A percentile compares a stretch with the other conserved stretches of the same genome.
Conservation (phyloP, 352 stramenopile genomes). For the Globisporangium rhizosaccharum region DNA sequence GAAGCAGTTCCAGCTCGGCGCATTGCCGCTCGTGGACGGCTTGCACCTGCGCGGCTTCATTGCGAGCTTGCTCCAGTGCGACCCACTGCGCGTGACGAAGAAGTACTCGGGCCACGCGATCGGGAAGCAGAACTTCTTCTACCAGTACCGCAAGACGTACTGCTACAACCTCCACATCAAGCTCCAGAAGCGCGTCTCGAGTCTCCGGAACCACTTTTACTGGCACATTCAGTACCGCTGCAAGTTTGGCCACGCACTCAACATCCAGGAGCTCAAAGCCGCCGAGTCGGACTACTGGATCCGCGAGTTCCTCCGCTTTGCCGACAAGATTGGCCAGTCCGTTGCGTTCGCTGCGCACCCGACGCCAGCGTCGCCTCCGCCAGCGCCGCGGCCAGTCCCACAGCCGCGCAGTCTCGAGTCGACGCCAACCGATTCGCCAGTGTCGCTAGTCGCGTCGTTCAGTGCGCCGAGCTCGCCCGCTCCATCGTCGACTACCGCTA, state of each 20-base stretch:
- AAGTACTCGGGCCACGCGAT: slow-evolving; percentile 72
- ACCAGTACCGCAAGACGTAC: slow-evolving; percentile 50
- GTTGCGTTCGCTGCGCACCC: slow-evolving; percentile 30
- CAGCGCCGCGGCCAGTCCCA: background rate
- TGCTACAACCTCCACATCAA: slow-evolving; percentile 78
- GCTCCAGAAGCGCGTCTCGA: slow-evolving; percentile 74
- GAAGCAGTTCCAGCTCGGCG: slow-evolving; percentile 75
- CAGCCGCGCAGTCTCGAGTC: background rate
- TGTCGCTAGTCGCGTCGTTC: background rate
- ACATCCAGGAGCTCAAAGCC: slow-evolving; percentile 63
- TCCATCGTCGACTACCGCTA: background rate
- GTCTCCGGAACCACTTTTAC: slow-evolving; percentile 76
- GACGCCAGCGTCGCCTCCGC: slow-evolving; percentile 13
- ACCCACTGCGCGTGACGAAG: slow-evolving; percentile 78
- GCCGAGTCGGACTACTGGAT: slow-evolving; percentile 72
- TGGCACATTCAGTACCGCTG: slow-evolving; percentile 77
- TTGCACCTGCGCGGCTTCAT: slow-evolving; percentile 73
- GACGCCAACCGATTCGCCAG: too few species aligned
- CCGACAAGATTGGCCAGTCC: slow-evolving; percentile 51
- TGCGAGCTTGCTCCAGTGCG: slow-evolving; percentile 70
- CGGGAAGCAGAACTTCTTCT: slow-evolving; percentile 78
- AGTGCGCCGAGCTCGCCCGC: background rate
- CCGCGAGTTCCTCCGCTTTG: slow-evolving; percentile 61
- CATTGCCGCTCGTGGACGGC: slow-evolving; percentile 55
- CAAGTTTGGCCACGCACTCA: slow-evolving; percentile 48